Evolutionary conservation across 1,284 basidiomycete species (phyloP).

Genomic region (Mycena sp.): DNA sequence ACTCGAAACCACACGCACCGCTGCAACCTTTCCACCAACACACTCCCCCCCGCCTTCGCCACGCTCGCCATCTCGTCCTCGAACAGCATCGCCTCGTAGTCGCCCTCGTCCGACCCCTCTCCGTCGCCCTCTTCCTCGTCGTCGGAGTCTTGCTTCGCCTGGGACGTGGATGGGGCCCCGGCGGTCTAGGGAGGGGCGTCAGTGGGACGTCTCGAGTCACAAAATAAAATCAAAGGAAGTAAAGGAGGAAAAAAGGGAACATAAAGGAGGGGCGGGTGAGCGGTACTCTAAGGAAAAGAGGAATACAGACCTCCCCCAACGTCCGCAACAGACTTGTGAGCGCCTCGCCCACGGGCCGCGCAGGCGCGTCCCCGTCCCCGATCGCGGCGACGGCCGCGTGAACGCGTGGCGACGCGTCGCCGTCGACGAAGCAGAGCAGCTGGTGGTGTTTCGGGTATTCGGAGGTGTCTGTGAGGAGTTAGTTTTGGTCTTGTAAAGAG

Average conservation of each 20-base stretch:
- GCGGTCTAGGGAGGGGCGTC: too few relatives aligned
- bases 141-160: too few relatives aligned
- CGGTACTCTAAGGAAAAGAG: too few relatives aligned
- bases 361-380: conserved; percentile 19
- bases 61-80: not conserved
- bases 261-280: too few relatives aligned
- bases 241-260: too few relatives aligned
- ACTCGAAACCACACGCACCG: not conserved
- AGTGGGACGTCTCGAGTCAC: too few relatives aligned
- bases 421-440: conserved; percentile 61
- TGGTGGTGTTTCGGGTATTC: conserved; percentile 69
- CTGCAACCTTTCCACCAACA: conserved; percentile 17
- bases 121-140: conserved; percentile 28
- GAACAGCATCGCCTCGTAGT: conserved; percentile 36
- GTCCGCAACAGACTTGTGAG: too few relatives aligned
- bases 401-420: conserved; percentile 53
- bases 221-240: too few relatives aligned
- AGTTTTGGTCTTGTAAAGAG: not conserved
- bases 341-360: too few relatives aligned
- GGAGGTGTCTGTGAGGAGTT: conserved; percentile 58
- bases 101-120: conserved; percentile 35
- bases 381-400: conserved; percentile 29
- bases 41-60: not conserved
- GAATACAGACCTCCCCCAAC: too few relatives aligned
- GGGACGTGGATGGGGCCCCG: too few relatives aligned